These are phyloP conservation scores for Trichoderma gamsii DNA, from an alignment of 495 filamentous ascomycete species.

Conservation along the genomic window DNA sequence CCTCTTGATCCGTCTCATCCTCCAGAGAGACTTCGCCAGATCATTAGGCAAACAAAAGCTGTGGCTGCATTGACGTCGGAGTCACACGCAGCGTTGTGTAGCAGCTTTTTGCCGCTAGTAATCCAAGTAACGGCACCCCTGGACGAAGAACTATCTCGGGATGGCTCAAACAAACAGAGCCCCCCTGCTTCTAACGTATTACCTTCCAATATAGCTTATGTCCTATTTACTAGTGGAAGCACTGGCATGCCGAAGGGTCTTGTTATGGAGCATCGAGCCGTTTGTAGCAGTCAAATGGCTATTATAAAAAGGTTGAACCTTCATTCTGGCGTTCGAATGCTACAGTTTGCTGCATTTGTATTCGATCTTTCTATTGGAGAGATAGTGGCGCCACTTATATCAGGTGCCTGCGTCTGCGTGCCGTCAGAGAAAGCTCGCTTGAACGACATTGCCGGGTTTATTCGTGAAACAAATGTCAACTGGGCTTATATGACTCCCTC, in stretches of 20 bases:
- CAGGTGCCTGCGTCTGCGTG: slow-evolving; percentile 47
- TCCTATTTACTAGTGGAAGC: slow-evolving; percentile 27
- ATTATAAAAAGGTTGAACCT: slow-evolving; percentile 34
- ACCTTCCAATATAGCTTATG: slow-evolving; percentile 40
- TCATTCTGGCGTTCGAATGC: slow-evolving; percentile 30
- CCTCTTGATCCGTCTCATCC: slow-evolving; percentile 39
- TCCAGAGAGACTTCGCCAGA: slow-evolving; percentile 34
- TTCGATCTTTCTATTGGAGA: slow-evolving; percentile 46
- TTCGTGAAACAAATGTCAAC: slow-evolving; percentile 19
- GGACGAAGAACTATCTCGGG: slow-evolving; percentile 30
- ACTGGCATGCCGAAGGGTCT: slow-evolving; percentile 33
- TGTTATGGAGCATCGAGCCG: slow-evolving; percentile 41
- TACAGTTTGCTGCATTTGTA: slow-evolving; percentile 50
- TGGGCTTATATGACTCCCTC: slow-evolving; percentile 32
- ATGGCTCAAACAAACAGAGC: slow-evolving; percentile 40
- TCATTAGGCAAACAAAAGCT: slow-evolving; percentile 6
- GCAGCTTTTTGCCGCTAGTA: not conserved
- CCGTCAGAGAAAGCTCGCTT: slow-evolving; percentile 28
- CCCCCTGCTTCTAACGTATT: not conserved
- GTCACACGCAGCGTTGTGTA: not conserved
- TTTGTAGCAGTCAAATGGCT: slow-evolving; percentile 26
- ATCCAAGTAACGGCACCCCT: slow-evolving; percentile 1
- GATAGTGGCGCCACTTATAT: slow-evolving; percentile 39
- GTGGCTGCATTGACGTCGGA: not conserved
- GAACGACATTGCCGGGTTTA: slow-evolving; percentile 18